These are phyloP conservation scores for Saksenaea oblongispora DNA, from an alignment of 371 early-diverging fungal genomes.

Conservation along the genomic window DNA sequence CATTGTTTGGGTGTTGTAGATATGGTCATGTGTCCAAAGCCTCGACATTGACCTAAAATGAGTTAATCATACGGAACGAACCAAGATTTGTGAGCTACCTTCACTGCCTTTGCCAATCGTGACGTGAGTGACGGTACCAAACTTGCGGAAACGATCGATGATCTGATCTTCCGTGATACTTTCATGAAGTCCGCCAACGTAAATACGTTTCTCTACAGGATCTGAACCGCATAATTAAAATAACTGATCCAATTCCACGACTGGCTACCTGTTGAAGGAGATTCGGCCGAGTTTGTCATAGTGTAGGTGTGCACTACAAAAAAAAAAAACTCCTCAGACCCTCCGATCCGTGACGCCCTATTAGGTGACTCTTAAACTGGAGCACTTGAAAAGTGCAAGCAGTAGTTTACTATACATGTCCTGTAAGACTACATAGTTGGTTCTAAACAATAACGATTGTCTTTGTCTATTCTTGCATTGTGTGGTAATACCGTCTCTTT, in stretches of 20 bases:
- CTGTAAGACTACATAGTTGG: no score
- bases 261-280: neutral
- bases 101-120: conserved; percentile 47
- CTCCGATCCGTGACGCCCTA: no score
- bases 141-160: conserved; percentile 67
- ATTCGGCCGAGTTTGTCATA: neutral
- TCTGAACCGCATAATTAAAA: conserved; percentile 3
- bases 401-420: no score
- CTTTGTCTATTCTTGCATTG: no score
- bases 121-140: conserved; percentile 63
- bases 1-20: conserved; percentile 67
- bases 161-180: conserved; percentile 60
- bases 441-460: no score
- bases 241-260: neutral
- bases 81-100: conserved; percentile 18
- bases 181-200: conserved; percentile 74
- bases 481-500: no score
- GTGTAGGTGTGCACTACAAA: no score
- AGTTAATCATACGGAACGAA: neutral
- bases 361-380: no score
- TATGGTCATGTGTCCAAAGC: conserved; percentile 75
- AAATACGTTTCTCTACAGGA: conserved; percentile 61
- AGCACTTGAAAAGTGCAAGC: no score
- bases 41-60: conserved; percentile 57
- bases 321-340: no score